Evolutionary conservation across 2,329 filamentous ascomycete species (phyloP).

Genomic region (Aspergillus cejpii): DNA sequence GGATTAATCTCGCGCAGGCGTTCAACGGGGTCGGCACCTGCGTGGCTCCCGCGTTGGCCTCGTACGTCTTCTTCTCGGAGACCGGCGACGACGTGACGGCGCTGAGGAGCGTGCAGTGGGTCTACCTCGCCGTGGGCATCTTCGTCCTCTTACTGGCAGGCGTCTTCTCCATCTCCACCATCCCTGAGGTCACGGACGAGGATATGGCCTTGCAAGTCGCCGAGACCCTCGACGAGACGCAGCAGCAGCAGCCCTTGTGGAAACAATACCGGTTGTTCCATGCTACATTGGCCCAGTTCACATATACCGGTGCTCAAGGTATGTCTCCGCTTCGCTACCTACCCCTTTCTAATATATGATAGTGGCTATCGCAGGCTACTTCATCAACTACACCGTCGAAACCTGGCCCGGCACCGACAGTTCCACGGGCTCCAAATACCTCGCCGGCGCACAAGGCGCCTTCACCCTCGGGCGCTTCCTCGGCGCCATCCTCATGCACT

Average conservation of each 20-base stretch:
- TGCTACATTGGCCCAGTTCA: slow-evolving; percentile 69
- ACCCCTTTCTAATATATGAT: slow-evolving; percentile 7
- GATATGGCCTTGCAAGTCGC: slow-evolving; percentile 61
- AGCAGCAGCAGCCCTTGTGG: slow-evolving; percentile 54
- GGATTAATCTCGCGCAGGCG: slow-evolving; percentile 70
- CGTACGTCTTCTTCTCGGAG: slow-evolving; percentile 64
- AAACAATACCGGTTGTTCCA: slow-evolving; percentile 73
- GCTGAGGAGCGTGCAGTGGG: slow-evolving; percentile 66
- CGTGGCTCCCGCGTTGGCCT: slow-evolving; percentile 65
- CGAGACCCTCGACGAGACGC: slow-evolving; percentile 50
- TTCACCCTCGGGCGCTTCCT: slow-evolving; percentile 68
- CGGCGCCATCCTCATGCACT: slow-evolving; percentile 61
- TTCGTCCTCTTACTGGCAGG: slow-evolving; percentile 62
- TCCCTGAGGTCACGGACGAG: slow-evolving; percentile 65
- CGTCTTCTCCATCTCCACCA: slow-evolving; percentile 60
- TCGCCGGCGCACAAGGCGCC: slow-evolving; percentile 65
- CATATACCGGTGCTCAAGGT: slow-evolving; percentile 71
- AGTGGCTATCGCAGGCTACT: slow-evolving; percentile 52
- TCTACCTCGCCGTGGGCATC: slow-evolving; percentile 70
- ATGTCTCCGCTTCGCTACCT: not conserved
- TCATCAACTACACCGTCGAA: slow-evolving; percentile 66
- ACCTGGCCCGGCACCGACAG: slow-evolving; percentile 51
- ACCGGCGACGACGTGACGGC: slow-evolving; percentile 52
- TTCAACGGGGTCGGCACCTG: slow-evolving; percentile 72
- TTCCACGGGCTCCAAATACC: slow-evolving; percentile 57